Percentiles rank a stretch among this genome's conserved stretches.
Evolutionary conservation across 2,329 filamentous ascomycete genomes (phyloP).

Genomic region (Triangularia verruculosa): DNA sequence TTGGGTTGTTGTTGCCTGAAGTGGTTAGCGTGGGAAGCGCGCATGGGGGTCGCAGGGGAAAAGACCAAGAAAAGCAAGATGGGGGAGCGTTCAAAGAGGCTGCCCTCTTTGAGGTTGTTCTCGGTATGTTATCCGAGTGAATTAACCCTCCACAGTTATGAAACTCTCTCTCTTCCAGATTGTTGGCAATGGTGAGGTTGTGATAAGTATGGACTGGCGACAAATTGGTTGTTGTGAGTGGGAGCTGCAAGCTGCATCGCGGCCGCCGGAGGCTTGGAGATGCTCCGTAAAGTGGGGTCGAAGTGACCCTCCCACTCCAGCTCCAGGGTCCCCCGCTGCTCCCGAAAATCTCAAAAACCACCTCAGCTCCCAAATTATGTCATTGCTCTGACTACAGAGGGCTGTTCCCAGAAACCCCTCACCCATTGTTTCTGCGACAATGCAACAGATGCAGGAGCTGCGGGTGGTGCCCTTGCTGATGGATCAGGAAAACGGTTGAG

Average conservation of each 20-base stretch:
- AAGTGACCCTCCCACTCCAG: background rate
- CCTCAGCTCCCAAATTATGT: constrained; percentile 5
- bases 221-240: background rate
- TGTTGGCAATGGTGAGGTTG: background rate
- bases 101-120: background rate
- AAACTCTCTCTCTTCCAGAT: background rate
- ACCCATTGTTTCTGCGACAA: background rate
- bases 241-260: background rate
- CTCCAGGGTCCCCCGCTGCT: background rate
- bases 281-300: background rate
- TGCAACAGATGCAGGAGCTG: background rate
- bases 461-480: background rate
- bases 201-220: background rate
- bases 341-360: constrained; percentile 1
- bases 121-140: background rate
- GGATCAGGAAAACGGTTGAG: background rate
- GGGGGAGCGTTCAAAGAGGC: background rate
- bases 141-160: background rate
- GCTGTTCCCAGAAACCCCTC: constrained; percentile 2
- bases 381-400: constrained; percentile 5
- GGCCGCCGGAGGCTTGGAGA: background rate
- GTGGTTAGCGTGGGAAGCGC: background rate
- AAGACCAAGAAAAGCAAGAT: background rate
- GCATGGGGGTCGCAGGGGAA: background rate
- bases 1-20: background rate